These are phyloP conservation scores for Lentinula detonsa DNA, from an alignment of 768 basidiomycete genomes.

Conservation along the genomic window DNA sequence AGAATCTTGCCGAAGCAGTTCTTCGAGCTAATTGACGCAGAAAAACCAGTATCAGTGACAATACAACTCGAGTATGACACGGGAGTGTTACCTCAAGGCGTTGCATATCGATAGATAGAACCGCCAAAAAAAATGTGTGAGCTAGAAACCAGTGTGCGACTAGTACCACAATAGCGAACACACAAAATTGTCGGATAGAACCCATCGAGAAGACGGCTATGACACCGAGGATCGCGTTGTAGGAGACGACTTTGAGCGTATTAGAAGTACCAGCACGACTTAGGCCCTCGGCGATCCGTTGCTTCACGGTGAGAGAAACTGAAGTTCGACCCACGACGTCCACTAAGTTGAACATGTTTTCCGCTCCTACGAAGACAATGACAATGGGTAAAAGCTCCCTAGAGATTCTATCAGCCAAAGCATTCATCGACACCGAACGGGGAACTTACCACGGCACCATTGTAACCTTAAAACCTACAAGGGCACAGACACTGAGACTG, in stretches of 20 bases:
- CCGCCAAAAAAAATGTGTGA: conserved; percentile 92
- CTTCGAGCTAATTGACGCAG: conserved; percentile 54
- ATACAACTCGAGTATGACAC: background rate
- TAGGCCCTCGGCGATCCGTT: conserved; percentile 89
- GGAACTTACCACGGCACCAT: conserved; percentile 81
- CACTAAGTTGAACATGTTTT: conserved; percentile 95
- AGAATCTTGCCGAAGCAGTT: conserved; percentile 73
- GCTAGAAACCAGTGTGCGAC: conserved; percentile 97
- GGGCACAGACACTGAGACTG: conserved; percentile 85
- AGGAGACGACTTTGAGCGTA: conserved; percentile 85
- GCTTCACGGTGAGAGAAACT: conserved; percentile 83
- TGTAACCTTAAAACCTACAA: conserved; percentile 83
- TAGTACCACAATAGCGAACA: conserved; percentile 89
- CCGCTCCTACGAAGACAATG: conserved; percentile 91
- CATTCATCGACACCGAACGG: background rate
- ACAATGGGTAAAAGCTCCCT: conserved; percentile 91
- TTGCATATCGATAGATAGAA: conserved; percentile 93
- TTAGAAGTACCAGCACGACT: conserved; percentile 86
- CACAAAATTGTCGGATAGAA: conserved; percentile 87
- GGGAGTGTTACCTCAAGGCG: conserved; percentile 60
- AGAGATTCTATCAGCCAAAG: conserved; percentile 1
- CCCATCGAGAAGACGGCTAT: conserved; percentile 72
- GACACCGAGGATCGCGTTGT: conserved; percentile 72
- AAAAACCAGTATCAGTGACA: conserved; percentile 3
- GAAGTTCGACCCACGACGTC: conserved; percentile 82